Conservation (phyloP, 2,329 filamentous ascomycete species). For the Chaetomium sp. region DNA sequence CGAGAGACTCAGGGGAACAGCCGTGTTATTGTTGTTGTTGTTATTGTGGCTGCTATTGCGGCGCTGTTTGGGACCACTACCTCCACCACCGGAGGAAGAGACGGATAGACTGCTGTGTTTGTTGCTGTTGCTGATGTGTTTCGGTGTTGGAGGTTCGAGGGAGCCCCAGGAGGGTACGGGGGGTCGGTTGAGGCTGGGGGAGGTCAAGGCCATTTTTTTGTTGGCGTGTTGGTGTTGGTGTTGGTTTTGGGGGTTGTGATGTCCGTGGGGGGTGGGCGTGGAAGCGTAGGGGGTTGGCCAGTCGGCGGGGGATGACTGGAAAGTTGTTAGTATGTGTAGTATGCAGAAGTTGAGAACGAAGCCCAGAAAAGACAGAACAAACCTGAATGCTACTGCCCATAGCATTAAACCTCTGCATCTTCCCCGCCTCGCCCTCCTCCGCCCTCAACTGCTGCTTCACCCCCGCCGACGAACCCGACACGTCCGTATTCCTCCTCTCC, state of each 20-base stretch:
- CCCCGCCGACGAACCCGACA: constrained; percentile 1
- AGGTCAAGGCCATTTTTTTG: constrained; percentile 46
- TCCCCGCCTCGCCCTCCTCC: constrained; percentile 18
- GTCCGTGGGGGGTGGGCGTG: constrained; percentile 34
- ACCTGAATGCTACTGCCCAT: constrained; percentile 31
- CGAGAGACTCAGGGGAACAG: constrained; percentile 43
- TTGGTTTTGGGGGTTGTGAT: constrained; percentile 37
- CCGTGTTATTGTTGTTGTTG: constrained; percentile 3
- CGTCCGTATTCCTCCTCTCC: constrained; percentile 38
- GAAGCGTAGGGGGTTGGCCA: background rate
- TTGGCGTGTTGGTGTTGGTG: constrained; percentile 38
- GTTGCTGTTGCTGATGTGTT: constrained; percentile 12
- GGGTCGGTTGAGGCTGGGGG: constrained; percentile 44
- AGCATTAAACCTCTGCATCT: constrained; percentile 29
- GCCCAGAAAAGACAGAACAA: background rate
- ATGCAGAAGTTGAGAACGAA: background rate
- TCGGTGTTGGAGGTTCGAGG: background rate
- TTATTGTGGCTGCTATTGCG: constrained; percentile 6
- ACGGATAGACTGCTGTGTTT: constrained; percentile 11
- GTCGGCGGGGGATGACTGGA: background rate
- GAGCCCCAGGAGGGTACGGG: background rate
- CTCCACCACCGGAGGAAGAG: too few relatives aligned
- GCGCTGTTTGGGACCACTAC: too few relatives aligned
- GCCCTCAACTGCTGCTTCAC: constrained; percentile 18
- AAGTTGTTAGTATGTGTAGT: background rate